phyloP scores from a whole-genome alignment of 768 basidiomycete genomes.

The Chalciporus pseudorubinellus region DNA sequence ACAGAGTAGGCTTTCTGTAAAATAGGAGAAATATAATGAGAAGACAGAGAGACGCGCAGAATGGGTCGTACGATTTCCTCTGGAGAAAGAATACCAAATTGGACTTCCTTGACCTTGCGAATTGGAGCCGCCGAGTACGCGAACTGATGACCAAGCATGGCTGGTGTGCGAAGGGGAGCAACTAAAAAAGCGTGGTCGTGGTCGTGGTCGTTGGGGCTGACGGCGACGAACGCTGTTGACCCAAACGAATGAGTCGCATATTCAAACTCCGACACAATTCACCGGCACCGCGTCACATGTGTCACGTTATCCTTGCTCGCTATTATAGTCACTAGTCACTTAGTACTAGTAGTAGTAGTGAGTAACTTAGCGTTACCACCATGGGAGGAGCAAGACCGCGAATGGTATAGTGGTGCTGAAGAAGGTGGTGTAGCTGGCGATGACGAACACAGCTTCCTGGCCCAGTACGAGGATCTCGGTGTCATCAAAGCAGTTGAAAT shows the following conservation, averaged over 20 bases:
- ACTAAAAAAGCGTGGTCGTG: slow-evolving; percentile 18
- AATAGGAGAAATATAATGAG: slow-evolving; percentile 13
- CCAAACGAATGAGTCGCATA: slow-evolving; percentile 24
- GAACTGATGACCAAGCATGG: slow-evolving; percentile 86
- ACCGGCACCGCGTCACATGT: slow-evolving; percentile 22
- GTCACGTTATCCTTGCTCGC: too few species aligned
- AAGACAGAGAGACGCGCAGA: background rate
- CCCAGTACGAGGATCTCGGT: slow-evolving; percentile 88
- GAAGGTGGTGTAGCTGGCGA: slow-evolving; percentile 84
- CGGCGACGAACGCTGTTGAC: slow-evolving; percentile 17
- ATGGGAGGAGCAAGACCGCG: slow-evolving; percentile 89
- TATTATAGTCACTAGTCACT: too few species aligned
- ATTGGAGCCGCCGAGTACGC: slow-evolving; percentile 92
- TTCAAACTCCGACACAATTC: slow-evolving; percentile 36
- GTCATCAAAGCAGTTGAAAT: slow-evolving; percentile 70
- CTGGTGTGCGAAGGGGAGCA: slow-evolving; percentile 12
- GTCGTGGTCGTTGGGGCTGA: slow-evolving; percentile 3
- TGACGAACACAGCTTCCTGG: slow-evolving; percentile 88
- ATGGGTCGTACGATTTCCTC: slow-evolving; percentile 82
- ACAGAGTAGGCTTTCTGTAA: slow-evolving; percentile 96
- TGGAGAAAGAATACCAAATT: slow-evolving; percentile 97
- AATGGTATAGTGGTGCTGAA: slow-evolving; percentile 95
- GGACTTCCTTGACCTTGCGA: slow-evolving; percentile 95
- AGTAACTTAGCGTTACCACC: too few species aligned
- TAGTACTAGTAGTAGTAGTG: too few species aligned